These are phyloP conservation scores for Trichoderma arundinaceum DNA, from an alignment of 2,329 filamentous ascomycete genomes.

Conservation along the genomic window DNA sequence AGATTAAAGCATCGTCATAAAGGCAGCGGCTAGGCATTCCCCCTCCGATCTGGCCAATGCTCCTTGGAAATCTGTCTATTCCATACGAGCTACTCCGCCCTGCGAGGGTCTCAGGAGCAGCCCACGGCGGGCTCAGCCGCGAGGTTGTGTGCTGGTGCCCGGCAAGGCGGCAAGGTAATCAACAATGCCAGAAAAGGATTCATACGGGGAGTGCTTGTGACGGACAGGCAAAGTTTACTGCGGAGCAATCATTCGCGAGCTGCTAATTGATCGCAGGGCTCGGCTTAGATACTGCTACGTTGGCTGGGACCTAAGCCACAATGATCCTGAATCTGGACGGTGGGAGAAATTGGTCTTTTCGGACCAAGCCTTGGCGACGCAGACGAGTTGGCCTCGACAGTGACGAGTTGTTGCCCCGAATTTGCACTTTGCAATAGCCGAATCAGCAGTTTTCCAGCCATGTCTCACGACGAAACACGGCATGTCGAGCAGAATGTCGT, in stretches of 20 bases:
- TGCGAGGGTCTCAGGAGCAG: constrained; percentile 11
- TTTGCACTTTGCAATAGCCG: not conserved
- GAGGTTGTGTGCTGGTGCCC: not conserved
- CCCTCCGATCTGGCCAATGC: not conserved
- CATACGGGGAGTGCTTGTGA: not conserved
- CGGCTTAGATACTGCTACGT: constrained; percentile 5
- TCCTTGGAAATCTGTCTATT: not conserved
- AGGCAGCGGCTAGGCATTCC: constrained; percentile 16
- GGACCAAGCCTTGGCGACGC: constrained; percentile 11
- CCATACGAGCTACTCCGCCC: constrained; percentile 8
- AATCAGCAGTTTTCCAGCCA: not conserved
- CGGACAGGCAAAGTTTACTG: not conserved
- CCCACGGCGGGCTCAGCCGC: constrained; percentile 24
- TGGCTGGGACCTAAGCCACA: constrained; percentile 21
- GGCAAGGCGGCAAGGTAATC: constrained; percentile 16
- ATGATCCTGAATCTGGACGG: constrained; percentile 8
- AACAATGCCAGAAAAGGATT: not conserved
- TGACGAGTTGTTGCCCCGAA: not conserved
- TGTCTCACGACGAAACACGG: constrained; percentile 16
- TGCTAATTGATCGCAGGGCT: constrained; percentile 1
- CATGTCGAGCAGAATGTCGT: constrained; percentile 14
- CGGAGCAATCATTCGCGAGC: not conserved
- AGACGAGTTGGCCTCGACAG: not conserved
- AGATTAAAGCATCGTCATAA: constrained; percentile 9
- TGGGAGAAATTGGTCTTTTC: constrained; percentile 14